These are phyloP conservation scores for Alliaria petiolata DNA, from an alignment of 345 rosid genomes.

Conservation along the genomic window DNA sequence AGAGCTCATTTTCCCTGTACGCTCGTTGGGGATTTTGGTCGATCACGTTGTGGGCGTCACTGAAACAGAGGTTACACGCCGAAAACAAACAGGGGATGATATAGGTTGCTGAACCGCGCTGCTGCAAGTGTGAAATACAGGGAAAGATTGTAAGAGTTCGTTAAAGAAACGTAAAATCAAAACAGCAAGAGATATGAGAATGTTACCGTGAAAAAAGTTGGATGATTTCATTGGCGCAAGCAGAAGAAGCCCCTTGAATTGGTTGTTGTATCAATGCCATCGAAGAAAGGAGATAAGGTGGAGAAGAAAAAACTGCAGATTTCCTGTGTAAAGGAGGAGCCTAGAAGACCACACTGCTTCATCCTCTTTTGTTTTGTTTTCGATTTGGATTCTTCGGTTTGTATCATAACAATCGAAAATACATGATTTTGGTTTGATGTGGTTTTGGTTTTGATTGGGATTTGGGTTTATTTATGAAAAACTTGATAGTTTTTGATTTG, in stretches of 20 bases:
- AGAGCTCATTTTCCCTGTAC: slow-evolving; percentile 15
- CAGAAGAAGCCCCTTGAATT: not conserved
- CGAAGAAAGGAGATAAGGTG: not conserved
- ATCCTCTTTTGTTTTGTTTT: not conserved
- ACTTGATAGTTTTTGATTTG: no score
- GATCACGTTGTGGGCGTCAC: slow-evolving; percentile 28
- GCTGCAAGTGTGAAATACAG: not conserved
- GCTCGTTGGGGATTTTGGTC: slow-evolving; percentile 36
- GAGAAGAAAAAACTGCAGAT: not conserved
- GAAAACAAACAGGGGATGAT: not conserved
- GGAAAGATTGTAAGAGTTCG: not conserved
- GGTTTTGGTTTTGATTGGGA: not conserved
- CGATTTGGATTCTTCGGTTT: not conserved
- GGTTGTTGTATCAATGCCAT: slow-evolving; percentile 4
- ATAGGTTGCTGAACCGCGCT: slow-evolving; percentile 14
- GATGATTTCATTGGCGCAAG: not conserved
- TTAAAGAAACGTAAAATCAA: not conserved
- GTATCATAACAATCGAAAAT: no score
- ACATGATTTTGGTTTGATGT: no score
- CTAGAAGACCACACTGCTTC: not conserved
- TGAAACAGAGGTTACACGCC: slow-evolving; percentile 14
- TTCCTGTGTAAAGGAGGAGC: not conserved
- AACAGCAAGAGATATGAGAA: not conserved
- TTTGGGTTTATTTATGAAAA: no score
- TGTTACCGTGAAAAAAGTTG: slow-evolving; percentile 10